Percentiles rank a stretch among this genome's conserved stretches.
Conservation (phyloP, 2,329 filamentous ascomycete genomes). For the Fusarium sp. region DNA sequence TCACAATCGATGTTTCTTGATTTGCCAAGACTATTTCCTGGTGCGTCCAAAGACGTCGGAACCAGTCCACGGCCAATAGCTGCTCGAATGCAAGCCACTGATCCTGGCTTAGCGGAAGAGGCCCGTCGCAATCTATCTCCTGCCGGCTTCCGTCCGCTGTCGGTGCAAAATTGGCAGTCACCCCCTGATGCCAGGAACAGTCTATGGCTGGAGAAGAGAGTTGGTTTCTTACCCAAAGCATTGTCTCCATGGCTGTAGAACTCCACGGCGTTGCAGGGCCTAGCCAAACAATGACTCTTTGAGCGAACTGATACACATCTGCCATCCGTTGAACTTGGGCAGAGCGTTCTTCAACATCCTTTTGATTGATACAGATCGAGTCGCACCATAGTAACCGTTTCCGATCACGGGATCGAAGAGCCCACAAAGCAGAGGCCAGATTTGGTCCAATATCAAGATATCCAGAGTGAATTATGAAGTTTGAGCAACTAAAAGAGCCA, state of each 20-base stretch:
- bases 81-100: neutral
- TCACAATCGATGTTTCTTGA: neutral
- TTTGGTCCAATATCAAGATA: neutral
- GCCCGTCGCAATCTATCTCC: neutral
- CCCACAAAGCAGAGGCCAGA: neutral
- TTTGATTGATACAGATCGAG: slow-evolving; percentile 8
- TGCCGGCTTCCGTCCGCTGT: too few species aligned
- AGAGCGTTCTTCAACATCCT: neutral
- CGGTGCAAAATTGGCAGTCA: neutral
- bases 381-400: neutral
- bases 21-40: neutral
- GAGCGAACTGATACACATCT: neutral
- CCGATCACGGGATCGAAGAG: neutral
- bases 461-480: neutral
- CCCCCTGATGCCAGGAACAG: accelerated
- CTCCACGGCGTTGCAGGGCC: neutral
- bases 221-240: neutral
- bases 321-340: neutral
- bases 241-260: neutral
- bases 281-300: slow-evolving; percentile 1
- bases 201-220: neutral
- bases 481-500: too few species aligned
- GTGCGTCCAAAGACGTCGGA: neutral
- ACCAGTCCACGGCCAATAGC: neutral
- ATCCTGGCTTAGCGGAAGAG: accelerated